These are phyloP conservation scores for Eimeria maxima DNA, from an alignment of 169 alveolate species.

Conservation along the genomic window DNA sequence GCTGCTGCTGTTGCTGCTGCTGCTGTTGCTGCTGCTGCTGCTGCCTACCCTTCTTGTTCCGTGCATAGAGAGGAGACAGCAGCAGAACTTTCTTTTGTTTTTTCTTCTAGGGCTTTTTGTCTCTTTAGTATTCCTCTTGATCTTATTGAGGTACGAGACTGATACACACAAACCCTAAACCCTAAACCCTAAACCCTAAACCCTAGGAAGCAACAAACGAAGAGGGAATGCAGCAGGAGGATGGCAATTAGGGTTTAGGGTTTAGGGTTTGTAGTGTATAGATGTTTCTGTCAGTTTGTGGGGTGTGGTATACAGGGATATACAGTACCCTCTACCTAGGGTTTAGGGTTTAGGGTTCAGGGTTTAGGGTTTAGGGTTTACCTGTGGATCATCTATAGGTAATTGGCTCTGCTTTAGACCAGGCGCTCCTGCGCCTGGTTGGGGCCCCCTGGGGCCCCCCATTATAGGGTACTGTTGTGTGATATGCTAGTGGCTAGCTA, in stretches of 20 bases:
- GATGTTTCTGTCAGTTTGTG: no score
- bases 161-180: neutral
- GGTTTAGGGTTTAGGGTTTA: no score
- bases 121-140: neutral
- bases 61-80: neutral
- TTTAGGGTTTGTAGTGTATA: no score
- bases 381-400: constrained; percentile 39
- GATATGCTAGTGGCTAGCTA: no score
- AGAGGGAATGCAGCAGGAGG: no score
- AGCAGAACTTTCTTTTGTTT: neutral
- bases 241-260: no score
- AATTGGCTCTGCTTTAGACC: constrained; percentile 30
- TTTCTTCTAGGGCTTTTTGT: neutral
- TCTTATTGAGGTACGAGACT: constrained; percentile 20
- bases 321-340: no score
- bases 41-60: constrained; percentile 22
- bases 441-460: constrained; percentile 32
- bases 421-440: neutral
- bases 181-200: neutral
- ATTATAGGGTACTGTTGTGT: neutral
- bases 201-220: no score
- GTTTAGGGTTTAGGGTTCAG: no score
- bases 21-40: neutral
- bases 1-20: neutral
- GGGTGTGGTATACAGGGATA: no score